Conservation (phyloP, 768 basidiomycete species). For the Trichaptum fuscoviolaceum region DNA sequence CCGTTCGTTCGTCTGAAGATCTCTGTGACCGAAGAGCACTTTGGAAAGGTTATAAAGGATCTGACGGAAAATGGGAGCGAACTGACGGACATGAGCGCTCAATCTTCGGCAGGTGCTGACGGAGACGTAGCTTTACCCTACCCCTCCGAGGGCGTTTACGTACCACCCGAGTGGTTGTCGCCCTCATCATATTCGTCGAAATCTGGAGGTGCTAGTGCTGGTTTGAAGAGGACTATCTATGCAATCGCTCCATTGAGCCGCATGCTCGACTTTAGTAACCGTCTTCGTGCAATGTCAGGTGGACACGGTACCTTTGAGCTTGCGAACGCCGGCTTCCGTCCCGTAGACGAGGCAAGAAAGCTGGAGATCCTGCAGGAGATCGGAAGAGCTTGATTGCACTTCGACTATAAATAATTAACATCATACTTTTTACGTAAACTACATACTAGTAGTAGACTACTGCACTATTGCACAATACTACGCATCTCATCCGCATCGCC, state of each 20-base stretch:
- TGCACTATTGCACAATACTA: conserved; percentile 36
- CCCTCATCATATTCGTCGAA: conserved; percentile 48
- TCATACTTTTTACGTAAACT: conserved; percentile 3
- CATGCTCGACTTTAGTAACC: conserved; percentile 76
- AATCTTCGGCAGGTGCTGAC: conserved; percentile 31
- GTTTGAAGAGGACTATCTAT: conserved; percentile 57
- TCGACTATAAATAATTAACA: conserved; percentile 4
- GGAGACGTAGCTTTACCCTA: conserved; percentile 37
- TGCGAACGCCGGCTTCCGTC: conserved; percentile 69
- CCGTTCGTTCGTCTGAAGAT: conserved; percentile 71
- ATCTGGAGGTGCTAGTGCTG: conserved; percentile 23
- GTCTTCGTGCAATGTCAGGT: conserved; percentile 74
- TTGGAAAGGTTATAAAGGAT: conserved; percentile 79
- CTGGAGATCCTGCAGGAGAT: conserved; percentile 75
- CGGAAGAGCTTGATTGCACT: conserved; percentile 51
- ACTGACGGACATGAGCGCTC: conserved; percentile 58
- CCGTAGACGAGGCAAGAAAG: conserved; percentile 56
- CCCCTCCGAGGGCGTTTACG: conserved; percentile 59
- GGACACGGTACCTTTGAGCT: conserved; percentile 82
- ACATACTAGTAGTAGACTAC: conserved; percentile 11
- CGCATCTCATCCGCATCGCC: conserved; percentile 78
- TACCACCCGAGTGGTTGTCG: conserved; percentile 72
- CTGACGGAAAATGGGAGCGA: conserved; percentile 83
- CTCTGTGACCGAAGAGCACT: conserved; percentile 55
- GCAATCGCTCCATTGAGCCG: conserved; percentile 74